A percentile compares a stretch with the other conserved stretches of the same genome.
phyloP scores from a whole-genome alignment of 176 grass and related monocot species.

The Secale cereale region DNA sequence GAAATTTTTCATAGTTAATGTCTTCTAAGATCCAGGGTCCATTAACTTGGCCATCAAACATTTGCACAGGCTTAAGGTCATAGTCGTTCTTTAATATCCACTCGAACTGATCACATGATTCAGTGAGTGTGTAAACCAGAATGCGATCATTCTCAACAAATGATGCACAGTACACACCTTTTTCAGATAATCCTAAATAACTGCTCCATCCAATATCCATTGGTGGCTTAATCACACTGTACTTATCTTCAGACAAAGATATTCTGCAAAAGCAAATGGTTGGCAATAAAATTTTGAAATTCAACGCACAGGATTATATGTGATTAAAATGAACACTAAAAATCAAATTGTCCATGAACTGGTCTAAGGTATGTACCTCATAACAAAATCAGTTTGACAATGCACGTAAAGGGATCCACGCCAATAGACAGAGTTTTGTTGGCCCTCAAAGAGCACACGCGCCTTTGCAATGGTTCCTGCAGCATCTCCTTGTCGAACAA shows the following conservation, averaged over 20 bases:
- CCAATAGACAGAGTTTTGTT: neutral
- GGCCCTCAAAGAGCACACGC: too few species aligned
- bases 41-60: neutral
- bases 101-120: neutral
- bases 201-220: neutral
- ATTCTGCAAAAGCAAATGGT: neutral
- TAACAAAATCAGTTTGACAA: neutral
- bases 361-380: neutral
- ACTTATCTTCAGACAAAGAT: neutral
- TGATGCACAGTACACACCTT: neutral
- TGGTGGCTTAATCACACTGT: neutral
- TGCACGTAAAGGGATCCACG: neutral
- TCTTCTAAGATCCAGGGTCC: neutral
- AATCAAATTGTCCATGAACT: too few species aligned
- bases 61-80: neutral
- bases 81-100: constrained; percentile 1
- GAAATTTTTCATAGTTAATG: neutral
- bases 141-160: neutral
- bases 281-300: too few species aligned
- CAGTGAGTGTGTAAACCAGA: neutral
- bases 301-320: too few species aligned
- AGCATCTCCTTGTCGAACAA: neutral
- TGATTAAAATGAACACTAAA: neutral
- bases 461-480: neutral
- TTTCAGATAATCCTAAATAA: neutral